Evolutionary conservation across 1,284 basidiomycete species (phyloP).

Genomic region (Melampsora occidentalis): DNA sequence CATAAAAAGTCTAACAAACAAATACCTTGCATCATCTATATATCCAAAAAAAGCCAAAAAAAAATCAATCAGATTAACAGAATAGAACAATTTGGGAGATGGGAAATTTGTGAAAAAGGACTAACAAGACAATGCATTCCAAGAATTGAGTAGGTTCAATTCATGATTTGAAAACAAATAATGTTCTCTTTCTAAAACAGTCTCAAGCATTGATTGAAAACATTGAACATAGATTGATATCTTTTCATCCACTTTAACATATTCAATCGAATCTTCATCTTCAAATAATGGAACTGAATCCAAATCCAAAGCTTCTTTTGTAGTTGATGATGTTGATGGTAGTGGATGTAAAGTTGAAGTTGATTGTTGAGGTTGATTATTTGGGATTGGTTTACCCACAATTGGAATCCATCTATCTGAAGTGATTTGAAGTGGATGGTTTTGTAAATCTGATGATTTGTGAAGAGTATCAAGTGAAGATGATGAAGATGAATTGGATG

Average conservation of each 20-base stretch:
- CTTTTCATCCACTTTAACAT: conserved; percentile 10
- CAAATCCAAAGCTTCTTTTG: too few relatives aligned
- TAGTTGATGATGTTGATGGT: too few relatives aligned
- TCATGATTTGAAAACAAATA: conserved; percentile 26
- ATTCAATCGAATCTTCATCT: too few relatives aligned
- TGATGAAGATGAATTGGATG: too few relatives aligned
- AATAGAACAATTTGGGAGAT: background rate
- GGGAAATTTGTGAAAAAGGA: background rate
- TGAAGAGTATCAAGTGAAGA: too few relatives aligned
- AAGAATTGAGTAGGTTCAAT: conserved; percentile 5
- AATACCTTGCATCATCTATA: conserved; percentile 25
- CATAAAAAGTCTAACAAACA: conserved; percentile 41
- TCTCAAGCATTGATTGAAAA: conserved; percentile 30
- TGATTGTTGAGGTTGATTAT: too few relatives aligned
- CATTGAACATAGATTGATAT: conserved; percentile 28
- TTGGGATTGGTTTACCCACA: too few relatives aligned
- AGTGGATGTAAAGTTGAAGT: too few relatives aligned
- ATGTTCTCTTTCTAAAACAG: conserved; percentile 22
- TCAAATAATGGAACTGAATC: too few relatives aligned
- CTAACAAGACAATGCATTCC: conserved; percentile 28
- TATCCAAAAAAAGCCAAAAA: background rate
- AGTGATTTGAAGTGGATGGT: too few relatives aligned
- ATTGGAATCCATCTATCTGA: too few relatives aligned
- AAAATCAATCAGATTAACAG: background rate
- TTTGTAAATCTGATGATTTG: too few relatives aligned